These are phyloP conservation scores for Didymella pinodella DNA, from an alignment of 2,329 filamentous ascomycete species.

Conservation along the genomic window DNA sequence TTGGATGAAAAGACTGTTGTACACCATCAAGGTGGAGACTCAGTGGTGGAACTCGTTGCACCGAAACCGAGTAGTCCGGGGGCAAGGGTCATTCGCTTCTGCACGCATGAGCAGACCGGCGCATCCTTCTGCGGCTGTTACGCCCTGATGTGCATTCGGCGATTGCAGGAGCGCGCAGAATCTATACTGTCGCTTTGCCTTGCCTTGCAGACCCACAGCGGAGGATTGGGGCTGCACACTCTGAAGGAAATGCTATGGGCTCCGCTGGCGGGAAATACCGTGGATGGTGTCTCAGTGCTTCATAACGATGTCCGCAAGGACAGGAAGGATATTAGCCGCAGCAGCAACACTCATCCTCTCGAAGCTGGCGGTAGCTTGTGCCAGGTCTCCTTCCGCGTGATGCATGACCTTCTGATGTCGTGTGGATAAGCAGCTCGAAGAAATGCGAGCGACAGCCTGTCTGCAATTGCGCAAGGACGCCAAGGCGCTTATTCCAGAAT, in stretches of 20 bases:
- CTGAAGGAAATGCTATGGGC: not conserved
- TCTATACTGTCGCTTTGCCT: slow-evolving; percentile 3
- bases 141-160: slow-evolving; percentile 6
- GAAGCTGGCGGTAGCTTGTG: not conserved
- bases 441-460: not conserved
- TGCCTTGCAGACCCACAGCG: slow-evolving; percentile 1
- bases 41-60: slow-evolving; percentile 6
- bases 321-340: no score
- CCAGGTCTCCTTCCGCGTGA: not conserved
- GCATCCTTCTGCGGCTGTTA: slow-evolving; percentile 17
- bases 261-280: not conserved
- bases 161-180: slow-evolving; percentile 13
- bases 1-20: slow-evolving; percentile 5
- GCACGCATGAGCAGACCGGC: slow-evolving; percentile 24
- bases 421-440: not conserved
- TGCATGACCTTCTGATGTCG: not conserved
- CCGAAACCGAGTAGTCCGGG: not conserved
- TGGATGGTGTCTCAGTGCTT: not conserved
- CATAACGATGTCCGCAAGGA: not conserved
- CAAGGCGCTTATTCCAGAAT: not conserved
- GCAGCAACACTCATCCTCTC: not conserved
- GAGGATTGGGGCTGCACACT: not conserved
- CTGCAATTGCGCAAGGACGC: not conserved
- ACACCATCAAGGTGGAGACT: not conserved
- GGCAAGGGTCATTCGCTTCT: slow-evolving; percentile 22